A percentile compares a stretch with the other conserved stretches of the same genome.
Evolutionary conservation across 2,329 filamentous ascomycete species (phyloP).

Genomic region (Exophiala calicioides): DNA sequence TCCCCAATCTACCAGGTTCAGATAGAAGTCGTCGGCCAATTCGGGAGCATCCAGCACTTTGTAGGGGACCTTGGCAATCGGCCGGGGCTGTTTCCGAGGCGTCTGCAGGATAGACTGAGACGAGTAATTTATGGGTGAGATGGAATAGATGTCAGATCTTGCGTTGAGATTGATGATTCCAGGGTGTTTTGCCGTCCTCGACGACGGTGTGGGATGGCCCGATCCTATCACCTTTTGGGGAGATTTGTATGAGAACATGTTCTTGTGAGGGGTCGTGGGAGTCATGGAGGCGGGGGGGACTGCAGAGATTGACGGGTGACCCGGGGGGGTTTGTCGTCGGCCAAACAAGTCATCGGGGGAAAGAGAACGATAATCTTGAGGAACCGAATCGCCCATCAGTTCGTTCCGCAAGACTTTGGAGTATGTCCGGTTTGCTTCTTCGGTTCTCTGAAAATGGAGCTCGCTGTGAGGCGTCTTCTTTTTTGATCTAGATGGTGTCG

Average conservation of each 20-base stretch:
- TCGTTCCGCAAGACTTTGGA: constrained; percentile 84
- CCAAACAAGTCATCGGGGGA: constrained; percentile 43
- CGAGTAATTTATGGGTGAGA: constrained; percentile 89
- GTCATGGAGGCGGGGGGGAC: constrained; percentile 74
- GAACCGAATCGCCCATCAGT: constrained; percentile 86
- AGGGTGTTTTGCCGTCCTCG: constrained; percentile 73
- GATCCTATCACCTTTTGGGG: constrained; percentile 67
- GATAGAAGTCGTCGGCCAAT: constrained; percentile 93
- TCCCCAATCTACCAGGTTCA: constrained; percentile 97
- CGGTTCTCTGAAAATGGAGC: constrained; percentile 84
- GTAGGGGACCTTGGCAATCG: constrained; percentile 94
- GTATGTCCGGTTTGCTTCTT: constrained; percentile 93
- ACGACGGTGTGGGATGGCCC: constrained; percentile 83
- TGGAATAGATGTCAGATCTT: constrained; percentile 87
- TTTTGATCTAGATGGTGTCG: constrained; percentile 82
- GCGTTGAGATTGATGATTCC: constrained; percentile 85
- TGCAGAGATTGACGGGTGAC: constrained; percentile 59
- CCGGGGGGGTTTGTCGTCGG: constrained; percentile 79
- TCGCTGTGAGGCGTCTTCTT: constrained; percentile 85
- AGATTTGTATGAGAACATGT: constrained; percentile 89
- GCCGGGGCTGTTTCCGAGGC: constrained; percentile 81
- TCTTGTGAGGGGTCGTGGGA: constrained; percentile 95
- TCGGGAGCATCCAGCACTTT: constrained; percentile 97
- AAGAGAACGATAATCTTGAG: constrained; percentile 64
- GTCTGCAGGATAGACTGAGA: constrained; percentile 93